phyloP scores from a whole-genome alignment of 345 rosid species.

The Citrus maxima region DNA sequence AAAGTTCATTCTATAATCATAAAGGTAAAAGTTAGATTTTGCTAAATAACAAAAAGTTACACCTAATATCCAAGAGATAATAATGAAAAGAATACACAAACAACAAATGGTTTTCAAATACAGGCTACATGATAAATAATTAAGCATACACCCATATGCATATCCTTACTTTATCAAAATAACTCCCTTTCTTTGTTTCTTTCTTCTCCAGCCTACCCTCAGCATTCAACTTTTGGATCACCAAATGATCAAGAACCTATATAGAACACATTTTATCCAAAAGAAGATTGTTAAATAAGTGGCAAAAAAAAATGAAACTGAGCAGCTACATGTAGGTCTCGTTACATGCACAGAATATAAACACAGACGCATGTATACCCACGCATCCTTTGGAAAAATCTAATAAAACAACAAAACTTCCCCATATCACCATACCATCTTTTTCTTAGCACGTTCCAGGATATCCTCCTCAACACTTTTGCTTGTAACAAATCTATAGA shows the following conservation, averaged over 20 bases:
- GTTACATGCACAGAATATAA: neutral
- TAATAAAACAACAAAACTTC: slow-evolving; percentile 1
- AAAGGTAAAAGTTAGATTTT: neutral
- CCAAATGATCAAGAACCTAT: slow-evolving; percentile 98
- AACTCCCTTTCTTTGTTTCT: slow-evolving; percentile 87
- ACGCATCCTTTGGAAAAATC: slow-evolving; percentile 9
- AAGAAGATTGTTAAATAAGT: slow-evolving; percentile 7
- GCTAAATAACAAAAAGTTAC: neutral
- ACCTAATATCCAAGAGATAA: neutral
- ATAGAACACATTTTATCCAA: slow-evolving; percentile 15
- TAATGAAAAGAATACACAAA: neutral
- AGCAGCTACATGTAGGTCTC: slow-evolving; percentile 5
- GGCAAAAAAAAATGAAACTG: neutral
- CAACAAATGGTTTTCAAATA: slow-evolving; percentile 1
- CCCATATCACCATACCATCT: slow-evolving; percentile 60
- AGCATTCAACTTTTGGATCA: slow-evolving; percentile 96
- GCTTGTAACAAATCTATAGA: slow-evolving; percentile 98
- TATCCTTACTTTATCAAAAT: slow-evolving; percentile 83
- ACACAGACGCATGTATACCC: neutral
- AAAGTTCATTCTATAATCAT: slow-evolving; percentile 79
- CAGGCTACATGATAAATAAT: neutral
- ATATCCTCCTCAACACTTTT: slow-evolving; percentile 99
- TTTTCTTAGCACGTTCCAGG: slow-evolving; percentile 96
- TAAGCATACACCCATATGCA: neutral
- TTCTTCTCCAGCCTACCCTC: slow-evolving; percentile 99